Base-by-base conservation (phyloP, 495 filamentous ascomycete species). In the Penicillium riverlandense region DNA sequence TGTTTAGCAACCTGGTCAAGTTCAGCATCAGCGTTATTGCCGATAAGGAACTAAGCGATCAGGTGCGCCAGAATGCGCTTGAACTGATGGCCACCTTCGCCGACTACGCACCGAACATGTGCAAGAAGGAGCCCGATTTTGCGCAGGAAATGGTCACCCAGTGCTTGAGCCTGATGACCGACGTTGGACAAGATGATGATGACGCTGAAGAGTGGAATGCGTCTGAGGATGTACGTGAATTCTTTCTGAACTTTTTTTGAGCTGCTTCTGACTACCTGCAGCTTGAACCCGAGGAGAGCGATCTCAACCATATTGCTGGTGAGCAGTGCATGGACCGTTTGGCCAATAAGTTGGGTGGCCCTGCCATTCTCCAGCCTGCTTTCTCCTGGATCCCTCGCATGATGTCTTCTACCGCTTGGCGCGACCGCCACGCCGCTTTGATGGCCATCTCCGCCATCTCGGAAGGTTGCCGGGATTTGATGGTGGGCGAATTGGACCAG, bases 401-500 rank as follows among this genome's bases (percentile, higher is more conserved):
- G 94, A 92, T 97, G 81, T 86, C 82, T 22, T 97, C 94, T 12
- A 83, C 86, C 47, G 79, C 86, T 35, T 99, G 94, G 94, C 82
- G 88, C 56, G 92, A 99, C 63, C 80, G 91, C 36, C 94, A 99
- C 61, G 94, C 94, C 8, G 92, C 94, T 44, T 80, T 99, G 41
- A 99, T 99, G 94, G 94, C 94, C 8, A 95, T 99, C 42, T 97
- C 94, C 13, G 94, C 94, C 47, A 99, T 99, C 50, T 97, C 94
- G 0, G 94, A 99, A 64, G 94, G 94, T 14, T 99, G 94, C 55
- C 80, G 88, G 42, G 94, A 97, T 16, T 72, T 96, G 49, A 99
- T 99, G 94, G 77, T 91, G 44, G 86, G 85, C 37, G 91, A 99
- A 59, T 73, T 99, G 4, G 86, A 87, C 58, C 88, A 96, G 60